Percentiles rank a stretch among this genome's conserved stretches.
phyloP scores from a whole-genome alignment of 2,329 filamentous ascomycete species.

The Pseudonectria buxi region DNA sequence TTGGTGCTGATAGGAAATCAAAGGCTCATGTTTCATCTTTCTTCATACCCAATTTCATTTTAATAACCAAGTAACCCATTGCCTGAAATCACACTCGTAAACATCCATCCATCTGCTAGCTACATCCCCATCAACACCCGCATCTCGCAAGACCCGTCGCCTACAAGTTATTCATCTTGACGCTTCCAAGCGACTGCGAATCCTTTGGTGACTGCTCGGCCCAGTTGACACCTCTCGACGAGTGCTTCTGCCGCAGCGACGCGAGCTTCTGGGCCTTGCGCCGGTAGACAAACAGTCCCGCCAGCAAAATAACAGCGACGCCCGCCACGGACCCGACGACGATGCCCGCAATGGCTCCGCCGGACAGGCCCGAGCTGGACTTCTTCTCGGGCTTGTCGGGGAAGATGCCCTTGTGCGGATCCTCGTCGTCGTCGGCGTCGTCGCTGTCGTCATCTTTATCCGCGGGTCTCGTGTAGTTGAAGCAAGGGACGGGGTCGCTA shows the following conservation, averaged over 20 bases:
- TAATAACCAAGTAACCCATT: too few species aligned
- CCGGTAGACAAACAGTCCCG: conserved; percentile 50
- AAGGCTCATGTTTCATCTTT: too few species aligned
- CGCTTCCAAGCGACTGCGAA: conserved; percentile 14
- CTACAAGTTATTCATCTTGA: conserved; percentile 14
- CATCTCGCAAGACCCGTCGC: not conserved
- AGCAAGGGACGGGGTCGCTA: conserved; percentile 31
- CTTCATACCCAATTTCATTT: too few species aligned
- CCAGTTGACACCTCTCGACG: conserved; percentile 19
- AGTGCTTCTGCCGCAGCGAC: conserved; percentile 17
- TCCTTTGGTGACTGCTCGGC: conserved; percentile 10
- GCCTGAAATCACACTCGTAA: too few species aligned
- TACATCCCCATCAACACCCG: too few species aligned
- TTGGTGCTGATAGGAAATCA: too few species aligned
- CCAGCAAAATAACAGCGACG: conserved; percentile 51
- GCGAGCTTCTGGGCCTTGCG: conserved; percentile 22
- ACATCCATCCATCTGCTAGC: too few species aligned
- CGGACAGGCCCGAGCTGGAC: conserved; percentile 41
- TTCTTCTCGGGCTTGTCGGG: conserved; percentile 17
- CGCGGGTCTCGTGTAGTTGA: conserved; percentile 34
- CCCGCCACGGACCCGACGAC: conserved; percentile 63
- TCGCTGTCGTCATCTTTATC: conserved; percentile 18
- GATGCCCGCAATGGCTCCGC: conserved; percentile 68
- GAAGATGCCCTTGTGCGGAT: conserved; percentile 6
- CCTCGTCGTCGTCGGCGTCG: conserved; percentile 7